Evolutionary conservation across 805 yeast genomes (phyloP).

Genomic region (Phaffomyces thermotolerans): DNA sequence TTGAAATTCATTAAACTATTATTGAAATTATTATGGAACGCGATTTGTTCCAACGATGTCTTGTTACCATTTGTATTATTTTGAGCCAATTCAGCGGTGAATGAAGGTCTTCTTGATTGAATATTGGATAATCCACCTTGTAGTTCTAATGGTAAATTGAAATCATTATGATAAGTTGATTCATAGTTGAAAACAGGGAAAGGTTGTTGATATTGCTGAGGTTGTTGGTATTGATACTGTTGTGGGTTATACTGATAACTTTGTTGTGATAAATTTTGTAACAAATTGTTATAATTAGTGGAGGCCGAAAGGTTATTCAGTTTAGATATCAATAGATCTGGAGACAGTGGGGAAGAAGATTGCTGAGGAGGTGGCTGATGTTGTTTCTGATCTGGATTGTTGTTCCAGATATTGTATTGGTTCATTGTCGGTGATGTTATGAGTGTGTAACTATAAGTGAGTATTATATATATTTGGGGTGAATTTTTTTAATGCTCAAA

Average conservation of each 20-base stretch:
- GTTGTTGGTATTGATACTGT: background rate
- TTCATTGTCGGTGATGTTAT: slow-evolving; percentile 3
- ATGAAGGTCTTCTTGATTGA: slow-evolving; percentile 65
- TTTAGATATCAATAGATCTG: slow-evolving; percentile 20
- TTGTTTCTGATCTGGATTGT: slow-evolving; percentile 8
- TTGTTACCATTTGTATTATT: background rate
- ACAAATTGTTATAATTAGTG: slow-evolving; percentile 11
- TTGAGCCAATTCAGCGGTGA: slow-evolving; percentile 45
- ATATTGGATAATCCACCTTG: slow-evolving; percentile 61
- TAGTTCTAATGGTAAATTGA: slow-evolving; percentile 43
- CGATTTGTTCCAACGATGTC: slow-evolving; percentile 10
- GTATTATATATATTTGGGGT: background rate
- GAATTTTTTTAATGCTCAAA: background rate
- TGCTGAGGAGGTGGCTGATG: background rate
- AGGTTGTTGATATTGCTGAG: background rate
- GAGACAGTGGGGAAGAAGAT: slow-evolving; percentile 12
- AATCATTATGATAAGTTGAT: slow-evolving; percentile 9
- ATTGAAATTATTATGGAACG: slow-evolving; percentile 10
- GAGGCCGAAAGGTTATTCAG: slow-evolving; percentile 17
- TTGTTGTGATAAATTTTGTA: slow-evolving; percentile 6
- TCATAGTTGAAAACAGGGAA: slow-evolving; percentile 6
- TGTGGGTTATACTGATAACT: slow-evolving; percentile 1
- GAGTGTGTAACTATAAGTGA: too few species aligned
- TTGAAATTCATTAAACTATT: slow-evolving; percentile 14
- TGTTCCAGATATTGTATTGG: slow-evolving; percentile 13